Percentiles rank a stretch among this genome's conserved stretches.
These are phyloP conservation scores for Dovyalis caffra DNA, from an alignment of 345 rosid species.

Conservation along the genomic window DNA sequence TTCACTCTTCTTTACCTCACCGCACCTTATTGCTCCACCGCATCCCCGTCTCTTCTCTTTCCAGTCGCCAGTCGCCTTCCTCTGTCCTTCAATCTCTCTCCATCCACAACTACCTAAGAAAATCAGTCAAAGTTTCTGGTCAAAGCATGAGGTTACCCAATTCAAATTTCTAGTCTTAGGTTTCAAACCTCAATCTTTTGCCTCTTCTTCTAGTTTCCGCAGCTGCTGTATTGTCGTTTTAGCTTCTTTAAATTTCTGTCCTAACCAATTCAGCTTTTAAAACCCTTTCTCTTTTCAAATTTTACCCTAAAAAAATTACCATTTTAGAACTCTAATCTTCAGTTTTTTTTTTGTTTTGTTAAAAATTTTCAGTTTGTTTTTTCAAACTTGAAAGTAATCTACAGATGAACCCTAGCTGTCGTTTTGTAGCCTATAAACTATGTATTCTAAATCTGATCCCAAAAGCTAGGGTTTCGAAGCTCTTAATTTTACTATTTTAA, in stretches of 20 bases:
- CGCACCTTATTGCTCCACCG: background rate
- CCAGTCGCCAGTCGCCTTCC: background rate
- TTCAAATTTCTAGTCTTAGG: no score
- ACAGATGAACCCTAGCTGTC: background rate
- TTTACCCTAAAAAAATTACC: background rate
- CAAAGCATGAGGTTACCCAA: no score
- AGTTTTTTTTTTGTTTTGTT: background rate
- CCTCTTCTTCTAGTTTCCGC: background rate
- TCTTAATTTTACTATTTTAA: background rate
- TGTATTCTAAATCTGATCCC: background rate
- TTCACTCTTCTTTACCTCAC: background rate
- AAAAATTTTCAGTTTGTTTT: background rate
- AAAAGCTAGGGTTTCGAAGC: constrained; percentile 1
- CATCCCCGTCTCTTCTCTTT: background rate
- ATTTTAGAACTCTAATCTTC: background rate
- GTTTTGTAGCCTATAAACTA: background rate
- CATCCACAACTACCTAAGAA: background rate
- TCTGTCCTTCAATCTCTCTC: background rate
- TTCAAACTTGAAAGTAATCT: background rate
- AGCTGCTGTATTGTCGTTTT: background rate
- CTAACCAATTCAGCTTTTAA: background rate
- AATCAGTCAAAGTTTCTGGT: no score
- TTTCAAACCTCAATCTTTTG: background rate
- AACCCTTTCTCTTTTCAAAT: background rate
- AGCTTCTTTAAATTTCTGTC: no score